A percentile compares a stretch with the other conserved stretches of the same genome.
phyloP scores from a whole-genome alignment of 164 flowering plant species.

The Warburgia ugandensis region DNA sequence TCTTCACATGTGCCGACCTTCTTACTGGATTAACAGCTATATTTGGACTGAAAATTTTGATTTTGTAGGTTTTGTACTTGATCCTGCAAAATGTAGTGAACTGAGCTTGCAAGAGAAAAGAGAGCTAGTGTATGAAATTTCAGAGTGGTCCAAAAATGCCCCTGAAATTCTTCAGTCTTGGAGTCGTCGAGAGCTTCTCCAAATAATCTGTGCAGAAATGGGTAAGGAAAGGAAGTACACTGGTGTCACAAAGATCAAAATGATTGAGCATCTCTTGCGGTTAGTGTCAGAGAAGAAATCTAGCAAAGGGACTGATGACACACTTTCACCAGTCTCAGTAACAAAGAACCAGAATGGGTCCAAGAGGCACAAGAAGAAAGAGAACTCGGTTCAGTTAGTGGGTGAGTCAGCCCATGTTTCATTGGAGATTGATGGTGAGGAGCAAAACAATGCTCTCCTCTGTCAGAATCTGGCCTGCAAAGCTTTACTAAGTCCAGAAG shows the following conservation, averaged over 20 bases:
- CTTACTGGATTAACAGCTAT: too few relatives aligned
- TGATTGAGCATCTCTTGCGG: constrained; percentile 73
- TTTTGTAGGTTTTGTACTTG: constrained; percentile 42
- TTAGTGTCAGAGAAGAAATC: constrained; percentile 56
- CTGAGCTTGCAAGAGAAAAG: constrained; percentile 76
- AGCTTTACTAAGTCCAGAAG: constrained; percentile 49
- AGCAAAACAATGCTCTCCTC: constrained; percentile 19
- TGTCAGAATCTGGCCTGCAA: constrained; percentile 85
- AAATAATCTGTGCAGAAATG: constrained; percentile 80
- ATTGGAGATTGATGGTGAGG: constrained; percentile 17
- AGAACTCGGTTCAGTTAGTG: constrained; percentile 46
- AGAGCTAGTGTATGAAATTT: constrained; percentile 65
- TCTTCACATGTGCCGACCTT: too few relatives aligned
- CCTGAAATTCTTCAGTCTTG: constrained; percentile 66
- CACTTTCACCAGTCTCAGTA: constrained; percentile 27
- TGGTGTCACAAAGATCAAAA: constrained; percentile 70
- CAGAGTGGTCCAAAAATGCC: constrained; percentile 59
- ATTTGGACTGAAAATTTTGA: too few relatives aligned
- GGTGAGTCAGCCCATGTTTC: too few relatives aligned
- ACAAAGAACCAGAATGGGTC: constrained; percentile 24
- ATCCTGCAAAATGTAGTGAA: constrained; percentile 57
- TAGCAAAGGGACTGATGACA: constrained; percentile 16
- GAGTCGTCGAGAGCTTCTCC: constrained; percentile 83
- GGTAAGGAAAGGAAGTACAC: constrained; percentile 96
- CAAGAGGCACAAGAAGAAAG: constrained; percentile 72